Evolutionary conservation across 2,329 filamentous ascomycete species (phyloP).

Genomic region (Cladobotryum mycophilum): DNA sequence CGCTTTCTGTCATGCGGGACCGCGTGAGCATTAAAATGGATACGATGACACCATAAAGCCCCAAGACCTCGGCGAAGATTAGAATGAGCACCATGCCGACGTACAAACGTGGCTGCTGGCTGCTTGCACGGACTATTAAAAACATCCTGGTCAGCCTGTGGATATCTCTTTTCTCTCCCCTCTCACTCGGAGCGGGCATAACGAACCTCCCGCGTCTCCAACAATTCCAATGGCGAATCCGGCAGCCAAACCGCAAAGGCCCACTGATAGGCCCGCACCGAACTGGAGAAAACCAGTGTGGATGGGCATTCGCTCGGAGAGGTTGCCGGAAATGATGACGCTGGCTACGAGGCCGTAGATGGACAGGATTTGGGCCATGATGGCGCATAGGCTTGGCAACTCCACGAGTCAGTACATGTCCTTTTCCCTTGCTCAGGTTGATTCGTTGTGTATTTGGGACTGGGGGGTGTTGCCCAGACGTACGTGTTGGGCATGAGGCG

Average conservation of each 20-base stretch:
- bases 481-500: constrained; percentile 1
- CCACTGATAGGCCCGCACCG: constrained; percentile 75
- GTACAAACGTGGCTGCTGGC: constrained; percentile 79
- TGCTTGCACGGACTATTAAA: constrained; percentile 63
- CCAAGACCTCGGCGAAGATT: constrained; percentile 67
- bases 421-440: not conserved
- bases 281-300: constrained; percentile 84
- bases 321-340: not conserved
- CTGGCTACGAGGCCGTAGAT: constrained; percentile 3
- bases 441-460: too few species aligned
- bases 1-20: constrained; percentile 32
- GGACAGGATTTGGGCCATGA: constrained; percentile 43
- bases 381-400: constrained; percentile 31
- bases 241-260: constrained; percentile 75
- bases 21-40: constrained; percentile 43
- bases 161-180: too few species aligned
- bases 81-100: constrained; percentile 98
- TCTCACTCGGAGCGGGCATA: too few species aligned
- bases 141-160: not conserved
- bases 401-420: not conserved
- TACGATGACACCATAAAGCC: constrained; percentile 34
- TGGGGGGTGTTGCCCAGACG: not conserved
- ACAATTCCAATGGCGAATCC: constrained; percentile 85
- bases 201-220: constrained; percentile 66
- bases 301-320: constrained; percentile 58